phyloP scores from a whole-genome alignment of 495 filamentous ascomycete genomes.

The Cercophora scortea region DNA sequence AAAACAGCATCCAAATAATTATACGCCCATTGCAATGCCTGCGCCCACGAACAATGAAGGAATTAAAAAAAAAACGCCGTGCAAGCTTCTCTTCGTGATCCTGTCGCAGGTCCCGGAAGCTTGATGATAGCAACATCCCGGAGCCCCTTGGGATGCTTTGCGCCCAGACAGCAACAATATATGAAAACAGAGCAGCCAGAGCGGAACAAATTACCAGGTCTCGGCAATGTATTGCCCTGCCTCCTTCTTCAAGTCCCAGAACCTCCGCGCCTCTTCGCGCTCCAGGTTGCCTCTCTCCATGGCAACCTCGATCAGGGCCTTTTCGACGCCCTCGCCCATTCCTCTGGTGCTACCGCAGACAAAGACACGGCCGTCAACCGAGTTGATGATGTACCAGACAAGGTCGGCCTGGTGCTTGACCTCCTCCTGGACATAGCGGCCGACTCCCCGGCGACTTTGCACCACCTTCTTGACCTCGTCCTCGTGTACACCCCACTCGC shows the following conservation, averaged over 20 bases:
- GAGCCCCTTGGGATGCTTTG: neutral
- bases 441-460: constrained; percentile 69
- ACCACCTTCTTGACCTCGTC: constrained; percentile 89
- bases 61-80: too few relatives aligned
- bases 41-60: too few relatives aligned
- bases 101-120: too few relatives aligned
- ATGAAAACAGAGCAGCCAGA: neutral
- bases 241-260: constrained; percentile 78
- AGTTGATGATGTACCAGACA: constrained; percentile 94
- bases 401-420: constrained; percentile 81
- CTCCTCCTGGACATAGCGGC: constrained; percentile 82
- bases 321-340: constrained; percentile 95
- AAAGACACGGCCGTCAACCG: constrained; percentile 86
- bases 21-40: too few relatives aligned
- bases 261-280: constrained; percentile 61
- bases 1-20: too few relatives aligned
- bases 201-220: constrained; percentile 42
- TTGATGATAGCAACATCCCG: too few relatives aligned
- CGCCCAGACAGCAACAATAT: neutral
- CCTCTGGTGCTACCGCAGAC: constrained; percentile 91
- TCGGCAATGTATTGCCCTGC: constrained; percentile 83
- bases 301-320: constrained; percentile 69
- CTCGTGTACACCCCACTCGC: constrained; percentile 94
- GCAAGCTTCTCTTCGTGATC: too few relatives aligned
- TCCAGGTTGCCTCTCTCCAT: constrained; percentile 74